Conservation (phyloP, 306 rosid species). For the Pyrus betulifolia region DNA sequence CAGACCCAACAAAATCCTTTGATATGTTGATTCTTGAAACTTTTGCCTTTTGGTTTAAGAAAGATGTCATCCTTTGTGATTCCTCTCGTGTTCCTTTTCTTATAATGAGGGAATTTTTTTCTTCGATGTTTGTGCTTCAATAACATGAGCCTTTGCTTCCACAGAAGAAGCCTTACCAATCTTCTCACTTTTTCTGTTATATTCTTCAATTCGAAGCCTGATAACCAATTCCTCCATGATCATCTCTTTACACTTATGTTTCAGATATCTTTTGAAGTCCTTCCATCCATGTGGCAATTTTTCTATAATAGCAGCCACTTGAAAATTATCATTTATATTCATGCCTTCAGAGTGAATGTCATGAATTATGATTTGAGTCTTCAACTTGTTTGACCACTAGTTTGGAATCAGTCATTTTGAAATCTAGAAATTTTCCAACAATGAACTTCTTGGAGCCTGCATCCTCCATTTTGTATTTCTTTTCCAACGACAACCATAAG, state of each 20-base stretch:
- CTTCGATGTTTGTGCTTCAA: background rate
- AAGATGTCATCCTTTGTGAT: too few relatives aligned
- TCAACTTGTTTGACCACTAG: too few relatives aligned
- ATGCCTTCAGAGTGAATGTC: background rate
- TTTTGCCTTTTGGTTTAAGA: background rate
- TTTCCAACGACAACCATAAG: too few relatives aligned
- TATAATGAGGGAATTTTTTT: background rate
- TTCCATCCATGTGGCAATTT: background rate
- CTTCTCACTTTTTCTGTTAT: background rate
- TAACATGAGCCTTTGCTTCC: background rate
- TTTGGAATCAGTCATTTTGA: too few relatives aligned
- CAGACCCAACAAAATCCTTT: background rate
- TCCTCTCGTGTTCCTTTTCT: background rate
- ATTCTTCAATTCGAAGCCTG: background rate
- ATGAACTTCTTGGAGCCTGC: too few relatives aligned
- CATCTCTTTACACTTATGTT: background rate
- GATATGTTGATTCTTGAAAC: background rate
- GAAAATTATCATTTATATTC: background rate
- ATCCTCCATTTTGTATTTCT: too few relatives aligned
- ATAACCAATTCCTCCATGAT: background rate
- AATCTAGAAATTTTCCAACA: too few relatives aligned
- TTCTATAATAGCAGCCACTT: background rate
- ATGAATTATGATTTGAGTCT: background rate
- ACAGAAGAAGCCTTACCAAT: background rate
- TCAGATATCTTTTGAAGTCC: background rate